Base-by-base conservation (phyloP, 2,329 filamentous ascomycete species). In the Cryphonectria carpinicola region DNA sequence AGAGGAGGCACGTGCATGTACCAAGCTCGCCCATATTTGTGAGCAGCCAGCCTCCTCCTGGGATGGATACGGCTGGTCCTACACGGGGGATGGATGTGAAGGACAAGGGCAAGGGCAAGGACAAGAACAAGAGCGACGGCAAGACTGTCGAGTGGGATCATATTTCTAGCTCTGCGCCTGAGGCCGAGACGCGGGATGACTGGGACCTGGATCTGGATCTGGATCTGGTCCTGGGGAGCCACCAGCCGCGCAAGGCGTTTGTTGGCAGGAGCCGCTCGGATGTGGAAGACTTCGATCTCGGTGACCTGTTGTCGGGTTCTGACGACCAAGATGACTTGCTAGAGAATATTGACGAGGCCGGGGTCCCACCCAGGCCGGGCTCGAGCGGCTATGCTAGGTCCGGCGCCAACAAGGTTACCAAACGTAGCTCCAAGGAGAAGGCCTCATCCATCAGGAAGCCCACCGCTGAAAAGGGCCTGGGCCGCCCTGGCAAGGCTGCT, bases 101-200 rank as follows among this genome's bases (percentile, higher is more conserved):
- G 54, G 54, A 25, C 25, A 60, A 46, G 39, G 52, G 19, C 19
- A 39, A 14, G 22, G 19, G n/a, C n/a, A n/a, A n/a, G 28, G 28
- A 28, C 28, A 56, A 56, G 35, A 37, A 3, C 32, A 67, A 66
- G 37, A 35, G 37, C 17, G 22, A 61, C n/a, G 37, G 25, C 13
- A 58, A 75, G 28, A 74, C 77, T 5, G 76, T 75, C 3, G 77
- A 78, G 0, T 86, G 84, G 84, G 84, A 86, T 74, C 85, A 84
- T 0, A 87, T 87, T 66, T 87, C 85, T 0, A 88, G 85, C 75
- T 87, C 84, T 1, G 85, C 84, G 4, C 86, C 85, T 0, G 82
- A 86, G 62, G 70, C 70, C 3, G 74, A 72, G 3, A 71, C 69
- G 46, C 1, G 66, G 63, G 68, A 75, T 10, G 70, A 76, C 17